Percentiles rank a stretch among this genome's conserved stretches.
Evolutionary conservation across 2,329 filamentous ascomycete genomes (phyloP).

Genomic region (Aspergillus alliaceus): DNA sequence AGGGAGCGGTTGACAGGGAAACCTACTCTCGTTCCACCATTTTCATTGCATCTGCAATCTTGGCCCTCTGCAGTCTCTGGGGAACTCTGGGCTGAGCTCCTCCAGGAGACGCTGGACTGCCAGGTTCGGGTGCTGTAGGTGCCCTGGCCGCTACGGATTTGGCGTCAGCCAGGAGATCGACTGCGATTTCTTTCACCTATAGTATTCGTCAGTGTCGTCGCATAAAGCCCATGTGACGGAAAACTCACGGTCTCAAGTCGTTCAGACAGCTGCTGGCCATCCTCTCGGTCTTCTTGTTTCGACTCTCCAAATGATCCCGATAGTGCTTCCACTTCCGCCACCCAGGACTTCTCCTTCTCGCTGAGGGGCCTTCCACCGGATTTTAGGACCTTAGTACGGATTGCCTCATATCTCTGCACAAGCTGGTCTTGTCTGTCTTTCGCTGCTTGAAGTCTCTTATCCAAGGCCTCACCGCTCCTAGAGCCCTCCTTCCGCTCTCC

Average conservation of each 20-base stretch:
- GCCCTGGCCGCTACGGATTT: constrained; percentile 33
- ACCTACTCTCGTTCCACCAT: constrained; percentile 52
- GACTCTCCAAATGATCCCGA: constrained; percentile 35
- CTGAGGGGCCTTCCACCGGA: constrained; percentile 46
- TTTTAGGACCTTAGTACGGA: constrained; percentile 45
- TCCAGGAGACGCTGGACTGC: constrained; percentile 30
- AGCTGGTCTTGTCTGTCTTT: constrained; percentile 42
- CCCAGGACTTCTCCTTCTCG: constrained; percentile 48
- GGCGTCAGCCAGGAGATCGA: constrained; percentile 37
- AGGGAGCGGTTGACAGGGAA: background rate
- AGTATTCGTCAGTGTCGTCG: constrained; percentile 13
- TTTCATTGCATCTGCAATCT: constrained; percentile 49
- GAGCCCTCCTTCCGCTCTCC: constrained; percentile 32
- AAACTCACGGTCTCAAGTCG: constrained; percentile 43
- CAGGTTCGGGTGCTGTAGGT: constrained; percentile 26
- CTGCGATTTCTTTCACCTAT: constrained; percentile 43
- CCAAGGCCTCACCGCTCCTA: constrained; percentile 34
- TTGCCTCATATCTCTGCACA: constrained; percentile 42
- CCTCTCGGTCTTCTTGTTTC: constrained; percentile 21
- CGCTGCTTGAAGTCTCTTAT: constrained; percentile 42
- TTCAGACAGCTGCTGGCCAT: constrained; percentile 28
- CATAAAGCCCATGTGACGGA: background rate
- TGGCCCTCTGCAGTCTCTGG: constrained; percentile 45
- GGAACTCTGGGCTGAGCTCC: constrained; percentile 36
- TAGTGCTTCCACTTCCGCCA: constrained; percentile 43